Evolutionary conservation across 1,139 yeast genomes (phyloP), one percentile per base, ranked within the genome.

Genomic region (Nakaseomyces sp.): DNA sequence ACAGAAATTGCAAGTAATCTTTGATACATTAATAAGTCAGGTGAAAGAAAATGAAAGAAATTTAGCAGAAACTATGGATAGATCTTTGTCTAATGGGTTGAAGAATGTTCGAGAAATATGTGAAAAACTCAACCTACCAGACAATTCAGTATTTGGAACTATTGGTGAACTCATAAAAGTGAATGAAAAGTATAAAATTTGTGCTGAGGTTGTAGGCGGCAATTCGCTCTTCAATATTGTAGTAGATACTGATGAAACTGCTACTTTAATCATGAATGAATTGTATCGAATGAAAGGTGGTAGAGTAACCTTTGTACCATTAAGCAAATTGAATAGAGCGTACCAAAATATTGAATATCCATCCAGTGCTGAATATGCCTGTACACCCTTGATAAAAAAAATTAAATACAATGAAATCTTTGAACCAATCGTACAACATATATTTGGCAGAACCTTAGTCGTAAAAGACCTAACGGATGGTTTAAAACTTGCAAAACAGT

Each of bases 191-290:
- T 89, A 87, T 60, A 82, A 83, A 58, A 74, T 81, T 1, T 94
- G 96, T 0, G 83, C 84, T 1, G 96, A 89, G 58, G 91, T 84
- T 5, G 76, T 87, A 39, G 96, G 95, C 12, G 97, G 97, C 1
- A 80, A 77, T 49, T 75, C 95, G 2, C 67, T 91, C 41, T 89
- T 88, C 58, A 88, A 91, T 61, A 77, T 89, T 32, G 93, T 91
- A 13, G 97, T 91, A 13, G 96, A 88, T 57, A 79, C 74, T 39
- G 96, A 89, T 53, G 79, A 75, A 40, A 86, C 96, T 1, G 97
- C 97, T 0, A 72, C 87, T 4, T 59, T 74, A 12, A 63, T 91
- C 3, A 82, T 91, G 81, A 81, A 81, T 40, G 93, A 86, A 57
- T 68, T 91, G 47, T 71, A 72, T n/a, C 71, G 84, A 44, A 77